Evolutionary conservation across 2,329 filamentous ascomycete genomes (phyloP).

Genomic region (Pyricularia sp.): DNA sequence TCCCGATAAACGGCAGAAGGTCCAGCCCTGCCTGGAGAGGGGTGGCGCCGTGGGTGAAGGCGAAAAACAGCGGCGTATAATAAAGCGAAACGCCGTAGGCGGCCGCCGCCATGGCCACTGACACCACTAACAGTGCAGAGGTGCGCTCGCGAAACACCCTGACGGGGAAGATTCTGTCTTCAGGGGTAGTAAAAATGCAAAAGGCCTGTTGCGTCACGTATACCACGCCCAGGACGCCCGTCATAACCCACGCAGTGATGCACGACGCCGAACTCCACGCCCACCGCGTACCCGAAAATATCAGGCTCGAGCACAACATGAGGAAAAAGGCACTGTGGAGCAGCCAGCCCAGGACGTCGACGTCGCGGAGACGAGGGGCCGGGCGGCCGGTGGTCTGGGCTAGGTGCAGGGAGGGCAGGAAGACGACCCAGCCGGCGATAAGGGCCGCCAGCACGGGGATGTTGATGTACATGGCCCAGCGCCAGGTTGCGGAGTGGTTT

Average conservation of each 20-base stretch:
- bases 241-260: slow-evolving; percentile 37
- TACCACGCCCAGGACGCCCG: slow-evolving; percentile 29
- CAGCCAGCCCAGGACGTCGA: slow-evolving; percentile 21
- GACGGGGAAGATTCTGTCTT: slow-evolving; percentile 32
- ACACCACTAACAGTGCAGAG: neutral
- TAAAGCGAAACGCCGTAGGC: neutral
- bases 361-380: slow-evolving; percentile 10
- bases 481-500: neutral
- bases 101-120: neutral
- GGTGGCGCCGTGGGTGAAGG: slow-evolving; percentile 34
- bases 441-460: slow-evolving; percentile 29
- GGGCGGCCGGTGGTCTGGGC: neutral
- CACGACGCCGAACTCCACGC: slow-evolving; percentile 33
- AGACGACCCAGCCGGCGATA: slow-evolving; percentile 31
- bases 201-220: slow-evolving; percentile 39
- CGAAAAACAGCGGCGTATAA: slow-evolving; percentile 9
- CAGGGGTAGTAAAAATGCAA: slow-evolving; percentile 30
- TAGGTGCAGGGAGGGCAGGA: slow-evolving; percentile 23
- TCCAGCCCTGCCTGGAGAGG: slow-evolving; percentile 30
- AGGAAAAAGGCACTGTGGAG: slow-evolving; percentile 22
- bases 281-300: slow-evolving; percentile 40
- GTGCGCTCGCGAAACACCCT: neutral
- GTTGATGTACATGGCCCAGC: slow-evolving; percentile 41
- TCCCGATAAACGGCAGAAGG: slow-evolving; percentile 31
- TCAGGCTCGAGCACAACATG: slow-evolving; percentile 34